Base-by-base conservation (phyloP, 331 rosid species). In the Malus hybrid region DNA sequence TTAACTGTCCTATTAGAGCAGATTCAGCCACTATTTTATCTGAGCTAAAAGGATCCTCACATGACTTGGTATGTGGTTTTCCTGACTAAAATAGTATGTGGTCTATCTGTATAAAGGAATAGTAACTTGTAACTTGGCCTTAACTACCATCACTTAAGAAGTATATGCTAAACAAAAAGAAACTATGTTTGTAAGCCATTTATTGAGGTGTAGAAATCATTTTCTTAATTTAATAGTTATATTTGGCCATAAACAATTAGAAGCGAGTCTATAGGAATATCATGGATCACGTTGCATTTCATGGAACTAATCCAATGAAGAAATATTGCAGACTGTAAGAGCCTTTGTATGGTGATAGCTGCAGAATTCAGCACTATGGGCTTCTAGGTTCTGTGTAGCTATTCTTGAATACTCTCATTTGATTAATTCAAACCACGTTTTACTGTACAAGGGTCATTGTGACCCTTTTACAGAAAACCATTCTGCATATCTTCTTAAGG, bases 1-100 rank as follows among this genome's bases (percentile, higher is more conserved):
- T 95, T 63, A 92, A 92, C 75, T 95, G 99, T 87, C 99, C 99
- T 73, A 95, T 95, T 82, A 86, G 99, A 80, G 84, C 89, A 63
- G 99, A 95, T 88, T 95, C 99, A 65, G 99, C 96, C 48, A 33
- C 80, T 67, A 73, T 95, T 70, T 80, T 95, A 80, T 88, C 93
- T 71, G 99, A 88, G 80, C 86, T 95, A 78, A 90, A 89, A 84
- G 87, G 75, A 82, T 90, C 99, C 15, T 95, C 99, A 5, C 99
- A 95, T 81, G 99, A 95, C 84, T 83, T 95, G 98, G 99, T 95
- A 89, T 76, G 89, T 18, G 11, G 55, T 20, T 31, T 19, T 9
- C 32, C 13, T 61, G 32, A 10, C 27, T 73, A 12, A 27, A 6
- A 63, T 24, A 22, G 44, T 62, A 29, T 29, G 29, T 27, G 5